These are phyloP conservation scores for Claviceps sp. DNA, from an alignment of 2,329 filamentous ascomycete genomes.

Conservation along the genomic window DNA sequence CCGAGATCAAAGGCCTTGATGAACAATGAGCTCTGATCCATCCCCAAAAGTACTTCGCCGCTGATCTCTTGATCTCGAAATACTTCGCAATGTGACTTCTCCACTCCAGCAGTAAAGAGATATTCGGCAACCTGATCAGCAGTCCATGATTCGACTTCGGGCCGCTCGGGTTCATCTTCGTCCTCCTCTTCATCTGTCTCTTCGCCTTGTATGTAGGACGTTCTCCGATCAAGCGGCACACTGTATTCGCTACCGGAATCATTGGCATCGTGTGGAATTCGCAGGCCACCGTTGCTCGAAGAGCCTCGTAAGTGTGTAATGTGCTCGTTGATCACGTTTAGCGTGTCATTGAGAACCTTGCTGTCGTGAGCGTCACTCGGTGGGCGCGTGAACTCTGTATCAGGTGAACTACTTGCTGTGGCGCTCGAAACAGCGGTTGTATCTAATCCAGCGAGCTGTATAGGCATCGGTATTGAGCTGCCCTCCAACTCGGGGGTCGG, in stretches of 20 bases:
- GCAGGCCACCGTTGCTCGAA: conserved; percentile 36
- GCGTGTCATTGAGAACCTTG: conserved; percentile 82
- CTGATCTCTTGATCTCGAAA: conserved; percentile 94
- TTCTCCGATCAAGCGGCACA: conserved; percentile 57
- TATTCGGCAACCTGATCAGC: conserved; percentile 78
- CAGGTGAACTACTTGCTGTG: conserved; percentile 15
- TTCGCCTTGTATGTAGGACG: conserved; percentile 87
- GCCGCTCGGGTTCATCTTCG: conserved; percentile 49
- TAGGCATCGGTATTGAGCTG: conserved; percentile 28
- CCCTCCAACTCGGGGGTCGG: conserved; percentile 18
- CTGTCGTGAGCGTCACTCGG: conserved; percentile 35
- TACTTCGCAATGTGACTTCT: conserved; percentile 81
- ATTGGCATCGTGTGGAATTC: conserved; percentile 44
- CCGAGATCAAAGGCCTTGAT: conserved; percentile 92
- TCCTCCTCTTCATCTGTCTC: conserved; percentile 97
- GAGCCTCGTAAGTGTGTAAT: conserved; percentile 69
- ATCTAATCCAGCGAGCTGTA: conserved; percentile 28
- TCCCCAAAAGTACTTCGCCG: conserved; percentile 81
- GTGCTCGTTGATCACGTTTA: conserved; percentile 94
- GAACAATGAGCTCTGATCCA: conserved; percentile 91
- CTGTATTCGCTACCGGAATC: conserved; percentile 90
- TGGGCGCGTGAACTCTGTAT: conserved; percentile 22
- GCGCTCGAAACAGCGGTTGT: conserved; percentile 15
- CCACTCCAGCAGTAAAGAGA: conserved; percentile 71
- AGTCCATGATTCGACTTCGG: conserved; percentile 69